Conservation (phyloP, 257 asterid genomes). For the Phtheirospermum japonicum region DNA sequence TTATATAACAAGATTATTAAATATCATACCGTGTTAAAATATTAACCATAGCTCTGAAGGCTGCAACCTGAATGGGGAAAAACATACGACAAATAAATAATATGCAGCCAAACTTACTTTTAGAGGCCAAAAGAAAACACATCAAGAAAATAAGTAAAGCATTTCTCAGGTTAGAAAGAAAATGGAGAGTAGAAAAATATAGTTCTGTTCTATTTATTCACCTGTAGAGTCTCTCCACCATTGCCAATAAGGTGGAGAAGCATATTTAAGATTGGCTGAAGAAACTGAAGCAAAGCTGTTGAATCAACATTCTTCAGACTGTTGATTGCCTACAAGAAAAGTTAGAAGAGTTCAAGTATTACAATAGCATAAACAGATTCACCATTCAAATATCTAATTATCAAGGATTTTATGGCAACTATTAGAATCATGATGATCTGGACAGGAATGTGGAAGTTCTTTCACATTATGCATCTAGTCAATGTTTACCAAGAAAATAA, state of each 20-base stretch:
- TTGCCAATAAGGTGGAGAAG: slow-evolving; percentile 99
- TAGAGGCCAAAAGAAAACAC: slow-evolving; percentile 14
- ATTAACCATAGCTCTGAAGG: slow-evolving; percentile 99
- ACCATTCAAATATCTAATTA: slow-evolving; percentile 12
- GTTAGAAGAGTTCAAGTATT: slow-evolving; percentile 22
- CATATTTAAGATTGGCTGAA: slow-evolving; percentile 96
- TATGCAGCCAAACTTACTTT: slow-evolving; percentile 23
- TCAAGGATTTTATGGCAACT: neutral
- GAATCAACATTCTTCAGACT: slow-evolving; percentile 99
- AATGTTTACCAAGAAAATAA: neutral
- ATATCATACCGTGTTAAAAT: slow-evolving; percentile 82
- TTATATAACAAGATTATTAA: slow-evolving; percentile 14
- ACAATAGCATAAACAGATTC: slow-evolving; percentile 28
- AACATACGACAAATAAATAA: slow-evolving; percentile 24
- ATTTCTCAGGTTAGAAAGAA: slow-evolving; percentile 25
- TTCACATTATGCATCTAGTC: slow-evolving; percentile 21
- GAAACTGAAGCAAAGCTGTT: slow-evolving; percentile 96
- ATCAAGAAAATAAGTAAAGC: slow-evolving; percentile 14
- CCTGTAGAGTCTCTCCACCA: slow-evolving; percentile 99
- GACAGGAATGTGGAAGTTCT: slow-evolving; percentile 14
- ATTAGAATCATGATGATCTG: slow-evolving; percentile 13
- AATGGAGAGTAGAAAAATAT: slow-evolving; percentile 1
- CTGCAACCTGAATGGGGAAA: slow-evolving; percentile 79
- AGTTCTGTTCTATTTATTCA: slow-evolving; percentile 27
- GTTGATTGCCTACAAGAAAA: slow-evolving; percentile 82